Evolutionary conservation across 2,329 filamentous ascomycete genomes (phyloP).

Genomic region (Cladophialophora carrionii): DNA sequence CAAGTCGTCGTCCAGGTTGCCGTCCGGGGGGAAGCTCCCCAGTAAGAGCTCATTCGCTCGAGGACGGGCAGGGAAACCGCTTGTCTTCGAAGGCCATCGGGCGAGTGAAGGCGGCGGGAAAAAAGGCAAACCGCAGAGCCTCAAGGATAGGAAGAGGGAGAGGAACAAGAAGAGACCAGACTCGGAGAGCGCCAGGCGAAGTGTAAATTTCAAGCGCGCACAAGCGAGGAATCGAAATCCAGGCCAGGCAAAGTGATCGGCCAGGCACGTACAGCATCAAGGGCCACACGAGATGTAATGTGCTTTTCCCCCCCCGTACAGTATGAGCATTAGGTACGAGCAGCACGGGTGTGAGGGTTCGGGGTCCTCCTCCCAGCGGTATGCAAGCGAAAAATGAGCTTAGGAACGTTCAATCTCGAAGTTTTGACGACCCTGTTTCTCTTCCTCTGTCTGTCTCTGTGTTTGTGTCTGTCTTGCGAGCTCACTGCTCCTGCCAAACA

Average conservation of each 20-base stretch:
- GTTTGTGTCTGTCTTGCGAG: not conserved
- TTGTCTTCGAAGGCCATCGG: constrained; percentile 53
- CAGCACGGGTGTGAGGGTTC: not conserved
- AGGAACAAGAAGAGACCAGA: constrained; percentile 6
- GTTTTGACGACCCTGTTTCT: not conserved
- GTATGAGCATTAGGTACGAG: not conserved
- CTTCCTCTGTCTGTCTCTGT: not conserved
- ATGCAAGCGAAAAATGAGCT: not conserved
- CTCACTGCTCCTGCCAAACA: not conserved
- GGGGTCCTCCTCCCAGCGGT: not conserved
- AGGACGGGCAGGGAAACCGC: not conserved
- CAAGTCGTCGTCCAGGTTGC: constrained; percentile 29
- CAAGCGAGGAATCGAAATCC: constrained; percentile 2
- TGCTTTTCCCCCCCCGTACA: not conserved
- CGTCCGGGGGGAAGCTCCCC: constrained; percentile 38
- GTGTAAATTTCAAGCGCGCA: constrained; percentile 8
- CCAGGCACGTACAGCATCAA: not conserved
- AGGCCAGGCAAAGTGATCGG: constrained; percentile 4
- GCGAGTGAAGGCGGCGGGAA: constrained; percentile 36
- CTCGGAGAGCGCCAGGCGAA: constrained; percentile 7
- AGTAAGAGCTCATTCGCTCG: constrained; percentile 6
- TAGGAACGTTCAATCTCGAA: not conserved
- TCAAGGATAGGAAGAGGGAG: constrained; percentile 6
- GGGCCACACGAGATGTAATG: not conserved
- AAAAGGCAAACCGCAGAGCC: not conserved